phyloP scores from a whole-genome alignment of 140 eudicot species.

The Senecio squalidus region DNA sequence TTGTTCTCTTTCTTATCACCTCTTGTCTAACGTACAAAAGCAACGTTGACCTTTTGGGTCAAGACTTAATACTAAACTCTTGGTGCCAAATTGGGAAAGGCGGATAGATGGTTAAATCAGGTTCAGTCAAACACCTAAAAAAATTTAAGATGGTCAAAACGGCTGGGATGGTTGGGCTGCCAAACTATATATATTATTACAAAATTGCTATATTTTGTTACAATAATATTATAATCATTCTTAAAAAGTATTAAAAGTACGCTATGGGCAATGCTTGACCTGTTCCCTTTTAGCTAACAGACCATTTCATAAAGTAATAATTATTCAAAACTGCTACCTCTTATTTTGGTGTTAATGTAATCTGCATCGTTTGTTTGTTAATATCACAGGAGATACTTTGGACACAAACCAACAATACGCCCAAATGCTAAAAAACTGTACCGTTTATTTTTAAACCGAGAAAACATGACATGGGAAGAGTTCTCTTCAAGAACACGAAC shows the following conservation, averaged over 20 bases:
- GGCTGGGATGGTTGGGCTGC: slow-evolving; percentile 2
- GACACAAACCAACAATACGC: slow-evolving; percentile 94
- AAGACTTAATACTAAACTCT: not conserved
- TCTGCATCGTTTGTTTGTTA: not conserved
- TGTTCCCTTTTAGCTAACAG: too few relatives aligned
- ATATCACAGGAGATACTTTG: slow-evolving; percentile 78
- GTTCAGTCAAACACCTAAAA: not conserved
- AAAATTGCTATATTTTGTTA: too few relatives aligned
- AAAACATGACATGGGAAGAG: slow-evolving; percentile 85
- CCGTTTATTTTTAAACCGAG: slow-evolving; percentile 50
- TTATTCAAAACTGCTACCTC: too few relatives aligned
- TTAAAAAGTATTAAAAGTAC: too few relatives aligned
- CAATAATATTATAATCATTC: too few relatives aligned
- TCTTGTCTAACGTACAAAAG: not conserved
- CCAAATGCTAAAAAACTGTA: slow-evolving; percentile 88
- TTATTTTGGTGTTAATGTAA: not conserved
- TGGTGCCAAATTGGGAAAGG: too few relatives aligned
- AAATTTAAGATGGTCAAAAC: not conserved
- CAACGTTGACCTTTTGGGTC: slow-evolving; percentile 5
- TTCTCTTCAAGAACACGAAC: slow-evolving; percentile 55
- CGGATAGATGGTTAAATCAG: not conserved
- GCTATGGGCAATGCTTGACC: too few relatives aligned
- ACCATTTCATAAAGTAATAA: too few relatives aligned
- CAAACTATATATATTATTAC: too few relatives aligned
- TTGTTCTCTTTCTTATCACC: slow-evolving; percentile 8